Percentiles rank a stretch among this genome's conserved stretches.
Evolutionary conservation across 306 rosid species (phyloP).

Genomic region (Malus sieversii): DNA sequence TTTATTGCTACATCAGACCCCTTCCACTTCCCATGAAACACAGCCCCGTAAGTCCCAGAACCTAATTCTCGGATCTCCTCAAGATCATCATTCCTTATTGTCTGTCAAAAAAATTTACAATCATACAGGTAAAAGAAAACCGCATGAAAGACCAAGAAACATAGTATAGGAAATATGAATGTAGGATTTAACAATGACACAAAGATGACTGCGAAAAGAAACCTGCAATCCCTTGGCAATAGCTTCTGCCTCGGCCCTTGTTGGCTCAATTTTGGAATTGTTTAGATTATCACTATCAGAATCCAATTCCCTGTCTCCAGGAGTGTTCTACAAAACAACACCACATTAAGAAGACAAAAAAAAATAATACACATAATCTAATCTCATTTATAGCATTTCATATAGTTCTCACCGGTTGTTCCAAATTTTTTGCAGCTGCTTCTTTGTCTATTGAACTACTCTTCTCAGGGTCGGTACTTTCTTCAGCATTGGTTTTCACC

Average conservation of each 20-base stretch:
- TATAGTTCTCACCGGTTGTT: constrained; percentile 47
- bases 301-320: constrained; percentile 61
- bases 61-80: constrained; percentile 98
- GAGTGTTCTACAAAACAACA: constrained; percentile 49
- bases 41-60: constrained; percentile 96
- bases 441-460: constrained; percentile 30
- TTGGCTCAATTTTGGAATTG: constrained; percentile 76
- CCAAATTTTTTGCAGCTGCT: constrained; percentile 44
- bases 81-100: constrained; percentile 84
- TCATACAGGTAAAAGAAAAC: constrained; percentile 16
- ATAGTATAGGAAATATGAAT: constrained; percentile 3
- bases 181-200: neutral
- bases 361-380: constrained; percentile 13
- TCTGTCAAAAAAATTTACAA: constrained; percentile 37
- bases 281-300: constrained; percentile 52
- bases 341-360: constrained; percentile 6
- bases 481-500: constrained; percentile 43
- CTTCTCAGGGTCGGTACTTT: constrained; percentile 23
- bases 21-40: constrained; percentile 97
- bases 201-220: constrained; percentile 17
- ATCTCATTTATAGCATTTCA: constrained; percentile 6
- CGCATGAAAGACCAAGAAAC: neutral
- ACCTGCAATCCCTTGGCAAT: constrained; percentile 92
- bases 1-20: constrained; percentile 97
- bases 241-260: constrained; percentile 96